Base-by-base conservation (phyloP, 2,329 filamentous ascomycete genomes). In the Botryosphaeria agaves region DNA sequence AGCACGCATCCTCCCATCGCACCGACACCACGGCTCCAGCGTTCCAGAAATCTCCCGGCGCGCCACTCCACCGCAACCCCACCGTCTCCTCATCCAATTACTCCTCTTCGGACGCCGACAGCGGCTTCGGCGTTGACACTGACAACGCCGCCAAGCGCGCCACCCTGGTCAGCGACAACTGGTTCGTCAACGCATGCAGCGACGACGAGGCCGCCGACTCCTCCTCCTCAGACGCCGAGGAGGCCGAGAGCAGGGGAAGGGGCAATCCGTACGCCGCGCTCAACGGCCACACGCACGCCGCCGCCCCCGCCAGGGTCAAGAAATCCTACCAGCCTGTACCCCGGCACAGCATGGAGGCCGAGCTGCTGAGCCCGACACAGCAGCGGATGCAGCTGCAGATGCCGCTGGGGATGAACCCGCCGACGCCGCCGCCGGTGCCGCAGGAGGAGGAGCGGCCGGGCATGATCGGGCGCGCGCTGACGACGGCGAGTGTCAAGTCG, bases 321-420 rank as follows among this genome's bases (percentile, higher is more conserved):
- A 20, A n/a, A 7, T n/a, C 38, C 41, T n/a, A 45, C 37, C 7
- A 47, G 39, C 15, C 46, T 46, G 14, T 50, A 51, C 36, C 44
- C 42, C 17, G 38, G 39, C 0, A 46, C n/a, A 43, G 11, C 48
- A 19, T 30, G 32, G n/a, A 36, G 40, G 3, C 34, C 39, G n/a
- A n/a, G n/a, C n/a, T n/a, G n/a, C n/a, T n/a, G n/a, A n/a, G n/a
- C n/a, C 6, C 36, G 41, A 7, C 11, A 12, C 11, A 28, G 3
- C 11, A 28, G 3, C 11, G 14, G n/a, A 43, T 53, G 38, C 36
- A 51, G 18, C 53, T 50, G 9, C 48, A 56, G 34, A n/a, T n/a
- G n/a, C 59, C 59, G 2, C 47, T 64, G 5, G 49, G 54, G 27
- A 62, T 62, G 56, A 59, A 62, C 37, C 60, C 60, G 4, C 58